Evolutionary conservation across 176 grass and related monocot genomes (phyloP).

Genomic region (Carex pumila): DNA sequence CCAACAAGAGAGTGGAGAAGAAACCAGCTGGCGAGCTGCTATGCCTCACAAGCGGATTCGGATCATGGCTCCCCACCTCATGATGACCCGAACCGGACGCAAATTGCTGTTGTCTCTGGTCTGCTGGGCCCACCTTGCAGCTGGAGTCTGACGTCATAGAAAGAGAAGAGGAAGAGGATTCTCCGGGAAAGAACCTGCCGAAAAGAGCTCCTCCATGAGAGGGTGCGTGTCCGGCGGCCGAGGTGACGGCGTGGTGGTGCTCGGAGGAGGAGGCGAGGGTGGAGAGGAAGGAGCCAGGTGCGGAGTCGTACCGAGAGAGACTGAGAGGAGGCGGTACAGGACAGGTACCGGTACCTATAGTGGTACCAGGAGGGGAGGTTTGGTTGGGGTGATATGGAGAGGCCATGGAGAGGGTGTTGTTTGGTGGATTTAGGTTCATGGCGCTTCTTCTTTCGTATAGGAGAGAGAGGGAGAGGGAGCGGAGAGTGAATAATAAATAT

Average conservation of each 20-base stretch:
- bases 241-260: constrained; percentile 3
- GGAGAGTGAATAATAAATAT: not conserved
- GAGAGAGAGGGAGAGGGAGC: not conserved
- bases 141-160: constrained; percentile 25
- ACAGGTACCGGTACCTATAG: not conserved
- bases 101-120: not conserved
- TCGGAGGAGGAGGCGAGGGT: constrained; percentile 15
- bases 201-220: not conserved
- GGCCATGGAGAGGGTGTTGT: constrained; percentile 22
- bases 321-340: not conserved
- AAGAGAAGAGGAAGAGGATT: constrained; percentile 42
- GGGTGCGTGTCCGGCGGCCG: not conserved
- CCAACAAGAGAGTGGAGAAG: constrained; percentile 66
- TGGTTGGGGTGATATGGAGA: not conserved
- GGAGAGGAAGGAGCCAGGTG: constrained; percentile 28
- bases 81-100: not conserved
- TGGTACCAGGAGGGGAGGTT: constrained; percentile 8
- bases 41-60: constrained; percentile 49
- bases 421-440: constrained; percentile 24
- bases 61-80: constrained; percentile 21
- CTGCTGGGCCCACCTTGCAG: not conserved
- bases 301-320: constrained; percentile 26
- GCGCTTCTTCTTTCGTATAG: not conserved
- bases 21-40: constrained; percentile 78
- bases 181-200: constrained; percentile 46